phyloP scores from a whole-genome alignment of 371 early-diverging fungal genomes.

The Mortierella sp. region DNA sequence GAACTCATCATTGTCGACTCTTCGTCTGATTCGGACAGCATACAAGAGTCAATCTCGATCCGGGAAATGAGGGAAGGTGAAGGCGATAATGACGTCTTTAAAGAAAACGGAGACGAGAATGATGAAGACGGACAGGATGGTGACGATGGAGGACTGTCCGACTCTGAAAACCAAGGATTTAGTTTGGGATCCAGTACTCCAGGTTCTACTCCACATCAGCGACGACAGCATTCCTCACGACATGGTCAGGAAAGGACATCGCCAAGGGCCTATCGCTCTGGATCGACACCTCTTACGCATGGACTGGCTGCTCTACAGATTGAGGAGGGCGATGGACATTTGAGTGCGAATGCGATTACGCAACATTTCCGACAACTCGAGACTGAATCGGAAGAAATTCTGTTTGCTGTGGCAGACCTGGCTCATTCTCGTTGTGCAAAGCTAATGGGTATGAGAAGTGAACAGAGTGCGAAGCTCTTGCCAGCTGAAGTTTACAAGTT shows the following conservation, averaged over 20 bases:
- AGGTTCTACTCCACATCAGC: slow-evolving; percentile 33
- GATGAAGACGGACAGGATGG: slow-evolving; percentile 19
- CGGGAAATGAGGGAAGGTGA: slow-evolving; percentile 29
- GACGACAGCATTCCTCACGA: neutral
- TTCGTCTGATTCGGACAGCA: slow-evolving; percentile 54
- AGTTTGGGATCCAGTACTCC: slow-evolving; percentile 38
- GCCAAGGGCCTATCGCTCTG: slow-evolving; percentile 19
- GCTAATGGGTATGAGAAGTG: slow-evolving; percentile 83
- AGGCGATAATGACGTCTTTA: slow-evolving; percentile 4
- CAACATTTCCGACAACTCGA: slow-evolving; percentile 52
- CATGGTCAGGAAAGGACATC: slow-evolving; percentile 17
- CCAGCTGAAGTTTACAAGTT: slow-evolving; percentile 89
- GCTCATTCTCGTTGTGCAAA: slow-evolving; percentile 91
- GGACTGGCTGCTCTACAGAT: slow-evolving; percentile 26
- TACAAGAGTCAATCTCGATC: slow-evolving; percentile 32
- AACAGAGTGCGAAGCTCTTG: slow-evolving; percentile 89
- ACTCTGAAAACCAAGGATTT: slow-evolving; percentile 29
- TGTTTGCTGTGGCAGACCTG: slow-evolving; percentile 79
- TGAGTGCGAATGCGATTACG: slow-evolving; percentile 19
- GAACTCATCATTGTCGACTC: slow-evolving; percentile 27
- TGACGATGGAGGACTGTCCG: slow-evolving; percentile 17
- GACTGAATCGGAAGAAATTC: slow-evolving; percentile 69
- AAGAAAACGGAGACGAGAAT: slow-evolving; percentile 8
- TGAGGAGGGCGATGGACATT: slow-evolving; percentile 24
- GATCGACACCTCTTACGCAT: slow-evolving; percentile 17